phyloP scores from a whole-genome alignment of 2,329 filamentous ascomycete genomes.

The Fusarium poae region DNA sequence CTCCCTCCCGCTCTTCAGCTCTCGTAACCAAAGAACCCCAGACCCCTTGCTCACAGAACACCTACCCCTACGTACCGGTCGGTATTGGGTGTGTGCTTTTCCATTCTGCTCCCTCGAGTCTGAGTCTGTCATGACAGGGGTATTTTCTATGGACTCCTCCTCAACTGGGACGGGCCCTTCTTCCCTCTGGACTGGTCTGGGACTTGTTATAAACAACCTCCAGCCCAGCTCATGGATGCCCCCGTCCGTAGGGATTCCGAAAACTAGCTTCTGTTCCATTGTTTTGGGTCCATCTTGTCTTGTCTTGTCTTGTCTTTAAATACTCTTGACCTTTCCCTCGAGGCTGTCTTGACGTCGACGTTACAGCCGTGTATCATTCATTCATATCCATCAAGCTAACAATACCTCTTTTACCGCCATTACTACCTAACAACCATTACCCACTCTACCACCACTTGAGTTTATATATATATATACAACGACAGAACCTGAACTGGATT shows the following conservation, averaged over 20 bases:
- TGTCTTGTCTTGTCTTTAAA: slow-evolving; percentile 43
- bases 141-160: slow-evolving; percentile 17
- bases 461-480: slow-evolving; percentile 1
- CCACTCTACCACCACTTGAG: slow-evolving; percentile 18
- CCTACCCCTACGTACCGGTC: slow-evolving; percentile 13
- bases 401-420: slow-evolving; percentile 5
- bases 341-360: slow-evolving; percentile 28
- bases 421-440: slow-evolving; percentile 18
- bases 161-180: slow-evolving; percentile 1
- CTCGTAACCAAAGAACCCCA: slow-evolving; percentile 21
- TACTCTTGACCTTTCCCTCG: slow-evolving; percentile 40
- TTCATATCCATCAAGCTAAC: slow-evolving; percentile 28
- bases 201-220: slow-evolving; percentile 47
- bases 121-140: slow-evolving; percentile 45
- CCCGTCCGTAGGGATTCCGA: slow-evolving; percentile 39
- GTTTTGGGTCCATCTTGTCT: slow-evolving; percentile 45
- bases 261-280: slow-evolving; percentile 40
- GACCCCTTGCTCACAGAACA: slow-evolving; percentile 36
- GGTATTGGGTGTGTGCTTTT: slow-evolving; percentile 15
- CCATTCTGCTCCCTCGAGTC: slow-evolving; percentile 18
- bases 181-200: slow-evolving; percentile 15
- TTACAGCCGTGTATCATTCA: slow-evolving; percentile 19
- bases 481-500: background rate
- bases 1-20: slow-evolving; percentile 44
- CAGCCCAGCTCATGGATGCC: slow-evolving; percentile 35